These are phyloP conservation scores for Phytophthora multivora DNA, from an alignment of 352 stramenopile species.

Conservation along the genomic window DNA sequence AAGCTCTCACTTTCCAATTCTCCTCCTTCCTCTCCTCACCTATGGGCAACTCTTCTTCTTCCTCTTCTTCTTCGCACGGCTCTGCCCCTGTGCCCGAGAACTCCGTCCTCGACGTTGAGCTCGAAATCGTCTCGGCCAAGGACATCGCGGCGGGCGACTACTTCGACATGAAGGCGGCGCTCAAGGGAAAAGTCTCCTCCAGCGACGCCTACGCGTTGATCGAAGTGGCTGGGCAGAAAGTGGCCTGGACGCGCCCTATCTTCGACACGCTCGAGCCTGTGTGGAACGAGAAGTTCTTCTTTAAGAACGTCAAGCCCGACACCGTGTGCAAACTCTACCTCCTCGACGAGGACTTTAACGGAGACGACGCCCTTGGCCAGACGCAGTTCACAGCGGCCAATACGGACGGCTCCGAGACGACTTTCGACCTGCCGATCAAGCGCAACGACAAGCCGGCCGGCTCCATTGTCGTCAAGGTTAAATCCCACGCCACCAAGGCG, in stretches of 20 bases:
- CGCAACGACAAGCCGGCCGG: constrained; percentile 31
- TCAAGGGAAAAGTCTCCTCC: constrained; percentile 36
- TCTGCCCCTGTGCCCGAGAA: constrained; percentile 5
- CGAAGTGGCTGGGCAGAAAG: constrained; percentile 36
- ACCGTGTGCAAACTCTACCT: constrained; percentile 43
- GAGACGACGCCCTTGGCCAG: constrained; percentile 38
- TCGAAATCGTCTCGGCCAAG: constrained; percentile 42
- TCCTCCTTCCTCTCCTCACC: neutral
- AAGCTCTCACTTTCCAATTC: constrained; percentile 14
- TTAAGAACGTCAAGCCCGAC: constrained; percentile 42
- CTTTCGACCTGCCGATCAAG: constrained; percentile 37
- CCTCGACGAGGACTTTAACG: constrained; percentile 40
- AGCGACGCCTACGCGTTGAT: constrained; percentile 47
- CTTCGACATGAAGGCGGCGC: constrained; percentile 25
- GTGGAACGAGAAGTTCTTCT: constrained; percentile 51
- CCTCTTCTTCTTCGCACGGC: constrained; percentile 11
- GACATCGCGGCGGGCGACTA: constrained; percentile 39
- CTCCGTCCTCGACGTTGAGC: constrained; percentile 39
- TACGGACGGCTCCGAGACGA: constrained; percentile 30
- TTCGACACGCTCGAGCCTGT: constrained; percentile 38
- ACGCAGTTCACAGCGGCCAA: constrained; percentile 38
- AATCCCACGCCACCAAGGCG: constrained; percentile 14
- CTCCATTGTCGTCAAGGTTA: constrained; percentile 40
- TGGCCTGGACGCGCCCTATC: constrained; percentile 45
- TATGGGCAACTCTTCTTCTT: constrained; percentile 34